These are phyloP conservation scores for Mycena venus DNA, from an alignment of 768 basidiomycete species.

Conservation along the genomic window DNA sequence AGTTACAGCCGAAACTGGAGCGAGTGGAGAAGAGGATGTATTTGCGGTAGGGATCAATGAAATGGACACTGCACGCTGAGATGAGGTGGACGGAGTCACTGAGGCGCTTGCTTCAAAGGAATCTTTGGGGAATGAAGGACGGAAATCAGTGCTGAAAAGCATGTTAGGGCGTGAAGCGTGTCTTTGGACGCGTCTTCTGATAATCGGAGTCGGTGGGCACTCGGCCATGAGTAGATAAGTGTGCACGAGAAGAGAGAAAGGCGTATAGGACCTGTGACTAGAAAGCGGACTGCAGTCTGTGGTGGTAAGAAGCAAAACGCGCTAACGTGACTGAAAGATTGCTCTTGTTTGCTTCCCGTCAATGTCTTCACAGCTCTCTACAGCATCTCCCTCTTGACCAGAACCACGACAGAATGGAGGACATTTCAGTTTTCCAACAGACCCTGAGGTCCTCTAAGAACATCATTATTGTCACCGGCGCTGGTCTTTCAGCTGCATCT, in stretches of 20 bases:
- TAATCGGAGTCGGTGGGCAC: constrained; percentile 17
- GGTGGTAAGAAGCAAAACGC: constrained; percentile 2
- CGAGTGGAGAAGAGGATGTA: neutral
- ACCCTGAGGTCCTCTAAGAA: constrained; percentile 27
- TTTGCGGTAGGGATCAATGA: neutral
- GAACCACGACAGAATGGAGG: neutral
- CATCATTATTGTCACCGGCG: constrained; percentile 37
- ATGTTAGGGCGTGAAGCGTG: constrained; percentile 16
- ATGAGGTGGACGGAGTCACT: neutral
- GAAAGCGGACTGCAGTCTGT: neutral
- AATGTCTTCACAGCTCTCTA: neutral
- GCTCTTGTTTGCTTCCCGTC: neutral
- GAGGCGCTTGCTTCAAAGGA: neutral
- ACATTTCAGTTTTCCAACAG: constrained; percentile 10
- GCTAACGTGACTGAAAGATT: constrained; percentile 15
- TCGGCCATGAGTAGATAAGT: neutral
- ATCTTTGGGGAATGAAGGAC: neutral
- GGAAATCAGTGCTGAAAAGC: constrained; percentile 24
- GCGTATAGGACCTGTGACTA: constrained; percentile 1
- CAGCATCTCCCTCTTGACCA: neutral
- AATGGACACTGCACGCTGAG: constrained; percentile 6
- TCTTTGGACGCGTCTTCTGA: neutral
- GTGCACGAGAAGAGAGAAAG: neutral
- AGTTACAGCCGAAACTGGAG: neutral
- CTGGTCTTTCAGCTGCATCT: constrained; percentile 39